Evolutionary conservation across 2,329 filamentous ascomycete species (phyloP).

Genomic region (Trichoderma sp.): DNA sequence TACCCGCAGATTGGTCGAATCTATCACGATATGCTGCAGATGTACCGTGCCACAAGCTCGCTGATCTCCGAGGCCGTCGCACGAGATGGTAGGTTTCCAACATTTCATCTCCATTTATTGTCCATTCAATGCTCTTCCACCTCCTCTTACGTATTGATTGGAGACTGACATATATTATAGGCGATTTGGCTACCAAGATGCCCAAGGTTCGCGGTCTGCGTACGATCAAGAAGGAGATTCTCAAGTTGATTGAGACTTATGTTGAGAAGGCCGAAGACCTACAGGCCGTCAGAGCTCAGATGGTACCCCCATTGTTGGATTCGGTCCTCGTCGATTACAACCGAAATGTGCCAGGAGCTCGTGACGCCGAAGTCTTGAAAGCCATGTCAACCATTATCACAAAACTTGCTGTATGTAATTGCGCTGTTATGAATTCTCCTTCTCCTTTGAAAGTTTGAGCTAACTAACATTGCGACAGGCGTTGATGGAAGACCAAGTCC

Average conservation of each 20-base stretch:
- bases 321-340: constrained; percentile 96
- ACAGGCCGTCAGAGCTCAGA: constrained; percentile 87
- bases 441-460: not conserved
- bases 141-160: not conserved
- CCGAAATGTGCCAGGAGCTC: constrained; percentile 91
- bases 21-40: constrained; percentile 97
- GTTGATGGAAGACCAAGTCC: constrained; percentile 98
- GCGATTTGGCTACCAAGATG: constrained; percentile 94
- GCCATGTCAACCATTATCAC: constrained; percentile 98
- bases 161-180: constrained; percentile 45
- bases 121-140: not conserved
- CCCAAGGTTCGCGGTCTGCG: constrained; percentile 92
- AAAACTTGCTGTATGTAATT: constrained; percentile 87
- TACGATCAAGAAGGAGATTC: constrained; percentile 98
- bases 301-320: constrained; percentile 94
- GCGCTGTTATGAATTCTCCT: not conserved
- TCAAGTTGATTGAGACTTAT: constrained; percentile 97
- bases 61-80: constrained; percentile 93
- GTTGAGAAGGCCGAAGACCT: constrained; percentile 97
- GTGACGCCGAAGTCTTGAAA: constrained; percentile 94
- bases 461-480: constrained; percentile 54
- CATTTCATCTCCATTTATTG: constrained; percentile 38
- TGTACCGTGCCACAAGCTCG: constrained; percentile 97
- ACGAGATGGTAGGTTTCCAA: constrained; percentile 68
- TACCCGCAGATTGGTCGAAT: constrained; percentile 97